Base-by-base conservation (phyloP, 345 rosid genomes). In the Carallia pectinifolia region DNA sequence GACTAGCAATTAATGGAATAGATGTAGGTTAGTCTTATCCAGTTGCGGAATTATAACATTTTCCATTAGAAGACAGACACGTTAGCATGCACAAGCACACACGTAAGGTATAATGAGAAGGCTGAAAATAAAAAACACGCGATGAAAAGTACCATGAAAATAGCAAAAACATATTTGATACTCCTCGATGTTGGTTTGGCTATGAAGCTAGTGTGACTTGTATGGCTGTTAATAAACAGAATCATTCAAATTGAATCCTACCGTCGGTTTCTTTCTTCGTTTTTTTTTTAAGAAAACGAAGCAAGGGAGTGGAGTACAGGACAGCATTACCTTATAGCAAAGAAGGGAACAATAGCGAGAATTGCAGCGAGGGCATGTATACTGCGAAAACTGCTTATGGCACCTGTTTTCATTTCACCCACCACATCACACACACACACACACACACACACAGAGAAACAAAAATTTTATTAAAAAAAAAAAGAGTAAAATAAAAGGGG, bases 321-420 rank as follows among this genome's bases (percentile, higher is more conserved):
- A 19, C 4, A 60, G 38, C 12, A 6, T 6, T 67, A 66, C 81
- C 71, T 78, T 78, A 77, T 90, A 92, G 77, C 98, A 92, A 33
- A 73, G 82, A 48, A 88, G 92, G 6, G 98, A 90, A 61, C 97
- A 92, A 73, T 95, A 92, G 0, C 97, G 90, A 34, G 87, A 83
- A 78, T 90, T 92, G 86, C 98, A 95, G 69, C 99, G 87, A 44
- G 98, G 98, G 67, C 99, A 90, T 70, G 98, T 90, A 31, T 95
- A 95, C 65, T 88, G 93, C 6, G 99, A 86, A 74, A 92, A 95
- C 67, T 95, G 97, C 78, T 90, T 95, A 71, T 89, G 90, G 71
- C 98, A 90, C 55, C 92, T 86, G 74, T 36, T 38, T n/a, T 31
- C 50, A 44, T 44, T 44, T 44, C 50, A 44, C 13, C 13, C 13